Evolutionary conservation across 2,329 filamentous ascomycete genomes (phyloP).

Genomic region (Trichoderma hamatum): DNA sequence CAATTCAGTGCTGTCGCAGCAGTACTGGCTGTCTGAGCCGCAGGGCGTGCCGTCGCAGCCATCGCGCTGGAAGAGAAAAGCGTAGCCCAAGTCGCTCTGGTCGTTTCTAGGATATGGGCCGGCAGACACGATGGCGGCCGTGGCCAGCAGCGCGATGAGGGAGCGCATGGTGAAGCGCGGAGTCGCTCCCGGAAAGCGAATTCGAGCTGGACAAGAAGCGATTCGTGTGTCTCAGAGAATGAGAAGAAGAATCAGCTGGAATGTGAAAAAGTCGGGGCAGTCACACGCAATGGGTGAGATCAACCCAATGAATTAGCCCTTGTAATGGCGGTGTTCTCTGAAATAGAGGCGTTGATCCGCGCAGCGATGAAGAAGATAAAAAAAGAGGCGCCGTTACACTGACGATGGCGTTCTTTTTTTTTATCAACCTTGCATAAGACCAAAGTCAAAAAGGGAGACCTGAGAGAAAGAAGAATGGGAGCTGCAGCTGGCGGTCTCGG

Average conservation of each 20-base stretch:
- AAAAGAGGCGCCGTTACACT: not conserved
- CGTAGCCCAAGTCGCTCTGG: conserved; percentile 52
- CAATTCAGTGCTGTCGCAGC: conserved; percentile 52
- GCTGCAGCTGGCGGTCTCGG: conserved; percentile 33
- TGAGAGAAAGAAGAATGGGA: conserved; percentile 21
- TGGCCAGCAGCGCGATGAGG: conserved; percentile 39
- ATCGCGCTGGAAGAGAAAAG: conserved; percentile 52
- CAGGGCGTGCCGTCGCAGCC: conserved; percentile 52
- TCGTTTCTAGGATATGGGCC: conserved; percentile 55
- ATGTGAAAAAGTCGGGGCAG: not conserved
- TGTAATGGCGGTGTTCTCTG: not conserved
- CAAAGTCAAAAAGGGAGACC: conserved; percentile 20
- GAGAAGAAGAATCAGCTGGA: not conserved
- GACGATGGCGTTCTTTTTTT: not conserved
- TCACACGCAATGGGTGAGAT: not conserved
- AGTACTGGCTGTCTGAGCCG: conserved; percentile 58
- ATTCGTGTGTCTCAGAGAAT: not conserved
- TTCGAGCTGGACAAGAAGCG: not conserved
- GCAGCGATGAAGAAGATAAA: not conserved
- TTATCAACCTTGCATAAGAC: conserved; percentile 6
- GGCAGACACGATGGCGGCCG: conserved; percentile 43
- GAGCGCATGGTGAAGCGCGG: conserved; percentile 25
- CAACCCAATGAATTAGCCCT: not conserved
- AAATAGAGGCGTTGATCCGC: not conserved
- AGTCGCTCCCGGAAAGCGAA: not conserved